Conservation (phyloP, 257 asterid genomes). For the Lycium barbarum region DNA sequence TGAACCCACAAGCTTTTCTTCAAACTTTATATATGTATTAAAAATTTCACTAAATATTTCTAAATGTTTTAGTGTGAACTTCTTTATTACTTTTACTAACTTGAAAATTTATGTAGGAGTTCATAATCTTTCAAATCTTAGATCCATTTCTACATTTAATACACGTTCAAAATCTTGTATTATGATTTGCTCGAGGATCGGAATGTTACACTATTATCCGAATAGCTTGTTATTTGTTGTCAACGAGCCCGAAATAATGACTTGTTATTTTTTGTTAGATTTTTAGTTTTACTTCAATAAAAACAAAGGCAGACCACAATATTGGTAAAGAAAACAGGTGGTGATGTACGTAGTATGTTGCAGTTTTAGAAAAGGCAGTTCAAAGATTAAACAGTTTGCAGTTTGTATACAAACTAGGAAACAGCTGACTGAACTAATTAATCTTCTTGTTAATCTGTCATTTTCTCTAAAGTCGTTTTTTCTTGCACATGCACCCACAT, state of each 20-base stretch:
- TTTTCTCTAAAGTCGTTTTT: not conserved
- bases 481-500: conserved; percentile 5
- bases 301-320: not conserved
- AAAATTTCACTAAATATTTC: no score
- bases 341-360: not conserved
- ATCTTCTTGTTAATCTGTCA: conserved; percentile 10
- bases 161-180: not conserved
- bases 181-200: not conserved
- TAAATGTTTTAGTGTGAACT: no score
- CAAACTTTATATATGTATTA: no score
- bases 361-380: not conserved
- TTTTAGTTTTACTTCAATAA: not conserved
- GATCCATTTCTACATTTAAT: not conserved
- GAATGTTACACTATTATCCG: not conserved
- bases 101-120: no score
- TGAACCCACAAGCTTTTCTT: no score
- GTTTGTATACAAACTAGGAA: conserved; percentile 19
- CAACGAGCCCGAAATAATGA: not conserved
- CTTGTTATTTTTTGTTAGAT: not conserved
- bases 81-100: no score
- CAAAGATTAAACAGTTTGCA: not conserved
- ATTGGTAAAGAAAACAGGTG: not conserved
- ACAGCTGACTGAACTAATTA: conserved; percentile 16
- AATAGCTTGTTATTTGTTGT: not conserved
- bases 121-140: not conserved